phyloP scores from a whole-genome alignment of 2,329 filamentous ascomycete species.

The Pyricularia sp. region DNA sequence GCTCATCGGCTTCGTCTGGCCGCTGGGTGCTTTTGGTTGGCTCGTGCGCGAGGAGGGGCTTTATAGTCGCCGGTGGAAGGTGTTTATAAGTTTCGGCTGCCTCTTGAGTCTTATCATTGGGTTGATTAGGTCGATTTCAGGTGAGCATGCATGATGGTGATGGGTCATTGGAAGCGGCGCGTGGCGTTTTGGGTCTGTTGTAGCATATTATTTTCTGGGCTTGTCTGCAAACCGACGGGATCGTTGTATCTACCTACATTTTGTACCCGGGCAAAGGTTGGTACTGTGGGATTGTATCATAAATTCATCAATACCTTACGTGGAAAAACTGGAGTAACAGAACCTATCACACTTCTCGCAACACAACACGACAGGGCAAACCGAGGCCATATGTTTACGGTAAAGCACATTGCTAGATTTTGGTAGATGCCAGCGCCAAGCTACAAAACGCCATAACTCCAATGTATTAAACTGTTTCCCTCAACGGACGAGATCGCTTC shows the following conservation, averaged over 20 bases:
- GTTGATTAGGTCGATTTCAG: slow-evolving; percentile 39
- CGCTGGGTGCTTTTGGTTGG: slow-evolving; percentile 75
- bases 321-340: background rate
- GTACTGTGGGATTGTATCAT: background rate
- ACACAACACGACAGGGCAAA: background rate
- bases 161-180: background rate
- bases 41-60: slow-evolving; percentile 75
- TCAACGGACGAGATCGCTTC: background rate
- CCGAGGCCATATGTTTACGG: background rate
- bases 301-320: background rate
- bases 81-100: slow-evolving; percentile 78
- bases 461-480: background rate
- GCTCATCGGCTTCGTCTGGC: slow-evolving; percentile 90
- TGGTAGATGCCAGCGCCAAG: background rate
- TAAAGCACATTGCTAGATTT: background rate
- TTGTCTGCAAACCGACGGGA: background rate
- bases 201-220: background rate
- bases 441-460: background rate
- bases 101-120: slow-evolving; percentile 68
- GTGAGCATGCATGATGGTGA: slow-evolving; percentile 14
- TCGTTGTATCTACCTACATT: background rate
- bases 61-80: slow-evolving; percentile 70
- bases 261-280: background rate
- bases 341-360: background rate
- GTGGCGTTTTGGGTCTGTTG: background rate